These are phyloP conservation scores for Alternaria triticina DNA, from an alignment of 2,329 filamentous ascomycete genomes.

Conservation along the genomic window DNA sequence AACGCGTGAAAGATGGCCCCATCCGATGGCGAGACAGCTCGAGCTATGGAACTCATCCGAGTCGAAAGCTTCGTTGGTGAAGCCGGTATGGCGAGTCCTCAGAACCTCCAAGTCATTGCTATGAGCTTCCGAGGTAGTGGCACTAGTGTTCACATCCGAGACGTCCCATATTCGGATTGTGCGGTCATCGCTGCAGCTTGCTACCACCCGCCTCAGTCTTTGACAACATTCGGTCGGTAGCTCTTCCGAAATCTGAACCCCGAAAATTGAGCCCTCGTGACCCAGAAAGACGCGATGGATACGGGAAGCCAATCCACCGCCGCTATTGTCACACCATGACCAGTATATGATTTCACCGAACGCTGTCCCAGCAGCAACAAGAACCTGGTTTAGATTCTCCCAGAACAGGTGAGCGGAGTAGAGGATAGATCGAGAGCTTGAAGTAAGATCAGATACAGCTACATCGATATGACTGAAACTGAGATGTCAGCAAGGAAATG, in stretches of 20 bases:
- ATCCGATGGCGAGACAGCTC: constrained; percentile 69
- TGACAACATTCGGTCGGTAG: constrained; percentile 20
- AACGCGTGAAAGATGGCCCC: constrained; percentile 88
- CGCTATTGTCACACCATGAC: constrained; percentile 65
- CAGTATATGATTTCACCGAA: constrained; percentile 95
- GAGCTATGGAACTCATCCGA: constrained; percentile 21
- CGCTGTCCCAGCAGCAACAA: constrained; percentile 87
- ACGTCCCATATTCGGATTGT: constrained; percentile 90
- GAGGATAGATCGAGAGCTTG: constrained; percentile 80
- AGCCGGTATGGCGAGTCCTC: constrained; percentile 53
- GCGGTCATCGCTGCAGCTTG: constrained; percentile 93
- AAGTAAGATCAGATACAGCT: constrained; percentile 59
- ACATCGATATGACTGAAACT: constrained; percentile 14
- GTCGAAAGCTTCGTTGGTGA: constrained; percentile 45
- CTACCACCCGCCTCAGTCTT: constrained; percentile 69
- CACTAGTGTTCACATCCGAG: constrained; percentile 52
- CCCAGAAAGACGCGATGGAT: constrained; percentile 66
- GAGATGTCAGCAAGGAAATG: background rate
- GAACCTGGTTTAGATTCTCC: constrained; percentile 63
- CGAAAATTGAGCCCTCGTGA: constrained; percentile 94
- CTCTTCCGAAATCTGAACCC: constrained; percentile 73
- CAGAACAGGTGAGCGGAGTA: constrained; percentile 81
- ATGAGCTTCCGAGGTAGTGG: constrained; percentile 22
- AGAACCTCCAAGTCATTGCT: constrained; percentile 28
- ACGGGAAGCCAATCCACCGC: constrained; percentile 31